Evolutionary conservation across 805 yeast genomes (phyloP).

Genomic region (Nakazawaea anatomiae): DNA sequence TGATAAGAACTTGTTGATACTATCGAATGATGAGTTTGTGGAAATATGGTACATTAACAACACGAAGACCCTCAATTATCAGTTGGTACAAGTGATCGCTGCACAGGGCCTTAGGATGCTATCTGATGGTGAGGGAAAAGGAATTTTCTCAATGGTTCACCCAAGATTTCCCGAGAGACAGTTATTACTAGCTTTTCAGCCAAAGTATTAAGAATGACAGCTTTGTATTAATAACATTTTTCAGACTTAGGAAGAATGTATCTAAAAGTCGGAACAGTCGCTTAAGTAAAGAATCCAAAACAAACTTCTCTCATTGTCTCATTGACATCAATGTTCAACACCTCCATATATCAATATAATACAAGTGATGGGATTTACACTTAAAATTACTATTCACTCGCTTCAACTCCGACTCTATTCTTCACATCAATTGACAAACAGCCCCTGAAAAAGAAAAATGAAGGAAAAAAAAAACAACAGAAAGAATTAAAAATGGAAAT

Average conservation of each 20-base stretch:
- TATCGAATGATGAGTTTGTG: conserved; percentile 59
- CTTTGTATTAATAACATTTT: no score
- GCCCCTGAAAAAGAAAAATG: background rate
- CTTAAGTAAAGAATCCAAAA: no score
- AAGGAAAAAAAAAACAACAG: background rate
- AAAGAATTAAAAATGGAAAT: background rate
- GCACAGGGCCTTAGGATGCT: conserved; percentile 53
- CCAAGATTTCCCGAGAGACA: conserved; percentile 61
- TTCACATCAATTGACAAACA: background rate
- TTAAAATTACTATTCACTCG: no score
- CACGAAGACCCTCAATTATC: conserved; percentile 24
- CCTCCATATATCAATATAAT: no score
- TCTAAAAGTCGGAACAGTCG: no score
- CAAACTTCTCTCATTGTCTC: no score
- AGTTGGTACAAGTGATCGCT: conserved; percentile 60
- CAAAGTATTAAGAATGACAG: background rate
- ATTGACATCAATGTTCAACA: no score
- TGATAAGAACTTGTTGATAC: conserved; percentile 40
- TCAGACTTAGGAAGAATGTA: no score
- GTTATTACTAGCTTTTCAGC: conserved; percentile 34
- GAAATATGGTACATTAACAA: conserved; percentile 62
- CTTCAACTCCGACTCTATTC: no score
- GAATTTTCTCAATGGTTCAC: conserved; percentile 51
- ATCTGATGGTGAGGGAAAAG: conserved; percentile 29
- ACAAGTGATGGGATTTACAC: no score